Evolutionary conservation across 148 eudicot genomes (phyloP), one percentile per base, ranked within the genome.

Genomic region (Persicaria maculosa): DNA sequence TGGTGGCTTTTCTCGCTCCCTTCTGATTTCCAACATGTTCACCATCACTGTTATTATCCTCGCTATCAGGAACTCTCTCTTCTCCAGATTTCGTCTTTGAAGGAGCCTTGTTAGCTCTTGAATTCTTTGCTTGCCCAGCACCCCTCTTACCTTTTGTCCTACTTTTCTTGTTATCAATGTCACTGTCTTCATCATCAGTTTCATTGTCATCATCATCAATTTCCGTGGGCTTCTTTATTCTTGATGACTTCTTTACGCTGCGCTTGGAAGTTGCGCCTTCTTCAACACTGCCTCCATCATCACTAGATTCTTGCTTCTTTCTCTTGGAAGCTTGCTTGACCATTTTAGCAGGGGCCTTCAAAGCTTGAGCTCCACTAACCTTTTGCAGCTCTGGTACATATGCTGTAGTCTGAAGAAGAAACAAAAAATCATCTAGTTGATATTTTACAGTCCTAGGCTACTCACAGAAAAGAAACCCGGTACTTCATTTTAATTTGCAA

Each of bases 301-400:
- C 75, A 31, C 69, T 75, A 61, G 72, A 79, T 12, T 76, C 83
- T 44, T 74, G 81, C 79, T 87, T 76, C 67, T 79, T 81, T 81
- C 79, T 71, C 81, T 78, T 86, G 31, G 80, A 78, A 57, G 74
- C 72, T 78, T 74, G 72, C 72, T 88, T 89, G 15, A 69, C 71
- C 47, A 81, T 70, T 84, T 87, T 88, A 73, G 72, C 77, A 58
- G 81, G 77, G 80, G 84, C 83, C 83, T 87, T 90, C 62, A 84
- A 58, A 76, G 88, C 84, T 82, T 92, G 89, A 74, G 50, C 76
- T 74, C 89, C 96, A 77, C 74, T 84, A 48, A 87, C 82, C 83
- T 85, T 92, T 82, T 95, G 97, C 48, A 95, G 83, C 80, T 95
- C 92, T 4, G 97, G 99, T 54, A 95, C 96, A 77, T 79, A 90